phyloP scores from a whole-genome alignment of 805 yeast species.

The Metschnikowia anglica region DNA sequence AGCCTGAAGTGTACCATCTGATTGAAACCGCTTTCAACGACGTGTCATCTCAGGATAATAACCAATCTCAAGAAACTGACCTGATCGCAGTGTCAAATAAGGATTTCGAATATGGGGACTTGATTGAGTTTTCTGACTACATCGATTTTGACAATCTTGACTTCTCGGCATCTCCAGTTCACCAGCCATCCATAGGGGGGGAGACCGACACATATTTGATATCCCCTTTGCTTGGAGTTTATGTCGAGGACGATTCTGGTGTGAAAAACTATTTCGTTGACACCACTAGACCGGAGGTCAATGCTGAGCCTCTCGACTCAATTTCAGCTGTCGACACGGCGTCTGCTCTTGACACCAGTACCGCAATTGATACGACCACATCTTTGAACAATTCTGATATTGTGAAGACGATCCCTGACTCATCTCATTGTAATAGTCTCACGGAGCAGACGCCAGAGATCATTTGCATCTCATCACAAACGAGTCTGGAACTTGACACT shows the following conservation, averaged over 20 bases:
- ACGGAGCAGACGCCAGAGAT: not conserved
- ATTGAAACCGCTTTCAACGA: conserved; percentile 4
- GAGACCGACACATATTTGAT: not conserved
- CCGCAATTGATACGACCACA: conserved; percentile 8
- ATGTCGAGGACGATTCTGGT: conserved; percentile 2
- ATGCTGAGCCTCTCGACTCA: not conserved
- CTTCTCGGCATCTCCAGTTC: conserved; percentile 21
- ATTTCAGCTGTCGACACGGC: conserved; percentile 2
- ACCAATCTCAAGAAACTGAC: not conserved
- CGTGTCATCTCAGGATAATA: not conserved
- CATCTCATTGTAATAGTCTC: not conserved
- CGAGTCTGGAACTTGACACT: conserved; percentile 6
- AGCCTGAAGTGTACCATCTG: conserved; percentile 15
- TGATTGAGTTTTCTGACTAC: conserved; percentile 43
- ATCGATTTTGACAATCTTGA: conserved; percentile 40
- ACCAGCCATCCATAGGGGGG: not conserved
- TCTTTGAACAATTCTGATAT: not conserved
- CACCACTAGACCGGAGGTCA: not conserved
- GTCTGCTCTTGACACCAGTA: conserved; percentile 8
- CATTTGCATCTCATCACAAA: not conserved
- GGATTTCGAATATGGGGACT: conserved; percentile 26
- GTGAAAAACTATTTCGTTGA: not conserved
- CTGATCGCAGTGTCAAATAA: not conserved
- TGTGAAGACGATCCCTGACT: not conserved
- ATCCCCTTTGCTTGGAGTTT: conserved; percentile 4